Percentiles rank a stretch among this genome's conserved stretches.
Evolutionary conservation across 2,329 filamentous ascomycete species (phyloP).

Genomic region (Myrmaecium sp.): DNA sequence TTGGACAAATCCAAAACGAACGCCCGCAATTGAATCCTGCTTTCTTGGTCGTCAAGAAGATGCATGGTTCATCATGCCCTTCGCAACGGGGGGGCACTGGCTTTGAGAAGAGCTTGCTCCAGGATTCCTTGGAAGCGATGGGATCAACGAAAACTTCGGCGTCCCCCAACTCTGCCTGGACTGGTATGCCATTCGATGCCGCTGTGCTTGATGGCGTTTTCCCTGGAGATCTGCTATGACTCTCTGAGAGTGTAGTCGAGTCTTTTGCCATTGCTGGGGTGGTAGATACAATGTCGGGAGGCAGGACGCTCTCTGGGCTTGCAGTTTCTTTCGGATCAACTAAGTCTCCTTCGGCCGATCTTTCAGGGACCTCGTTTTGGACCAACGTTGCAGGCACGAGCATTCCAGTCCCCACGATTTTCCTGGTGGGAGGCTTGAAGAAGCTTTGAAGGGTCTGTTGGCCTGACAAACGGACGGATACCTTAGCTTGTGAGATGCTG

Average conservation of each 20-base stretch:
- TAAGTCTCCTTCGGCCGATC: too few relatives aligned
- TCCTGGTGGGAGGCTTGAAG: conserved; percentile 4
- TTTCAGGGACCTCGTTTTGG: too few relatives aligned
- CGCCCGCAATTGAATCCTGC: conserved; percentile 62
- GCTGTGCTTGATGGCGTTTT: conserved; percentile 15
- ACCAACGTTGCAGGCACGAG: too few relatives aligned
- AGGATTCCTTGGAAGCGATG: conserved; percentile 60
- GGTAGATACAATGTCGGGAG: too few relatives aligned
- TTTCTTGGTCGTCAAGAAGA: conserved; percentile 73
- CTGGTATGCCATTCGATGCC: neutral
- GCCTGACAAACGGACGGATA: neutral
- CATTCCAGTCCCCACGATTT: too few relatives aligned
- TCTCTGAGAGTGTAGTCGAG: too few relatives aligned
- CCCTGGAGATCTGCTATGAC: conserved; percentile 1
- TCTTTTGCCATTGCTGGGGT: too few relatives aligned
- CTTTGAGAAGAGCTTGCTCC: conserved; percentile 69
- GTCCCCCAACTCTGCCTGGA: too few relatives aligned
- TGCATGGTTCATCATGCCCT: conserved; percentile 68
- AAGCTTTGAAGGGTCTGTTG: conserved; percentile 5
- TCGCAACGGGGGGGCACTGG: conserved; percentile 65
- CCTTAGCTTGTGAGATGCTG: conserved; percentile 3
- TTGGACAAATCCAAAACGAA: conserved; percentile 49
- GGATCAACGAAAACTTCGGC: conserved; percentile 52
- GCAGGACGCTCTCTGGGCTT: too few relatives aligned
- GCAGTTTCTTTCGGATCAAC: too few relatives aligned